phyloP scores from a whole-genome alignment of 2,329 filamentous ascomycete genomes.

The Fusarium zealandicum region DNA sequence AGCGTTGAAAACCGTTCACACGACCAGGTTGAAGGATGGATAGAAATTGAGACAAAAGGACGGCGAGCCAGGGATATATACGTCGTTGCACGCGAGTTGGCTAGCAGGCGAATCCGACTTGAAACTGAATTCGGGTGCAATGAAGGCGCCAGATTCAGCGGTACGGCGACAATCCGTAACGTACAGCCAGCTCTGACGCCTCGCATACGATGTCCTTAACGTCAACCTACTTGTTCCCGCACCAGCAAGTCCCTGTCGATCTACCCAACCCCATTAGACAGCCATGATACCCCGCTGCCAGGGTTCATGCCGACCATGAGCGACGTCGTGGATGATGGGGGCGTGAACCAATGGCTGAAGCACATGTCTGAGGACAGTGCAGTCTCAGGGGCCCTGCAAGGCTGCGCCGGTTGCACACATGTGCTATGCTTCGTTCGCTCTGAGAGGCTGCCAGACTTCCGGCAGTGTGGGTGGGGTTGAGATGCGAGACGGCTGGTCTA shows the following conservation, averaged over 20 bases:
- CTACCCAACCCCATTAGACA: constrained; percentile 35
- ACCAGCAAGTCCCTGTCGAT: constrained; percentile 29
- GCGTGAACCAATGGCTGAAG: constrained; percentile 52
- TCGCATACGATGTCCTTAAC: constrained; percentile 25
- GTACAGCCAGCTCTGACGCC: constrained; percentile 22
- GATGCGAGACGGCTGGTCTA: constrained; percentile 13
- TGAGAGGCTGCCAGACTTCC: constrained; percentile 24
- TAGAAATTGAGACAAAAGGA: constrained; percentile 13
- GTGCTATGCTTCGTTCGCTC: constrained; percentile 39
- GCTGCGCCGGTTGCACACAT: constrained; percentile 36
- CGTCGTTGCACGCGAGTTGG: constrained; percentile 11
- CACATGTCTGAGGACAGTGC: constrained; percentile 48
- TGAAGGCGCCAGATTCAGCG: constrained; percentile 17
- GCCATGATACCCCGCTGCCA: constrained; percentile 37
- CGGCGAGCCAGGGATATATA: constrained; percentile 38
- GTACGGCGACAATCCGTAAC: constrained; percentile 12
- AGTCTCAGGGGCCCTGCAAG: constrained; percentile 37
- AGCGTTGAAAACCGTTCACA: constrained; percentile 46
- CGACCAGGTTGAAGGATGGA: constrained; percentile 39
- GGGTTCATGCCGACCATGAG: constrained; percentile 17
- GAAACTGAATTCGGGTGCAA: constrained; percentile 9
- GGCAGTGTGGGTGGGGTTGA: constrained; percentile 35
- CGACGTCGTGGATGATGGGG: constrained; percentile 14
- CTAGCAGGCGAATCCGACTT: not conserved
- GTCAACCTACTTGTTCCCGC: constrained; percentile 26